Conservation (phyloP, 345 rosid species). For the Camelina laxa region DNA sequence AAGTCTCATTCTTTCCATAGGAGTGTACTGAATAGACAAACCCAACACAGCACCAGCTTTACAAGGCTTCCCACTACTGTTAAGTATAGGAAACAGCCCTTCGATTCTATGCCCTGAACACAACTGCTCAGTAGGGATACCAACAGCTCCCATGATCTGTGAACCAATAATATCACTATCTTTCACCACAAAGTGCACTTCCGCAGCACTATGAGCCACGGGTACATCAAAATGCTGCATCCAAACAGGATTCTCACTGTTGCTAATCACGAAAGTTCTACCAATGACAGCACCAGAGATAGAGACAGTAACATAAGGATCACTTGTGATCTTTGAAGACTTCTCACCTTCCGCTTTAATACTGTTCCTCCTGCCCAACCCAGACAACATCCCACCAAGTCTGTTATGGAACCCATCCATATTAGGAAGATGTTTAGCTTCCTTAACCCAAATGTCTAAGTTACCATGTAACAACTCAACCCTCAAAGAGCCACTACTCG, state of each 20-base stretch:
- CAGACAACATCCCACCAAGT: slow-evolving; percentile 66
- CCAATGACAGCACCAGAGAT: slow-evolving; percentile 76
- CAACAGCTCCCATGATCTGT: slow-evolving; percentile 78
- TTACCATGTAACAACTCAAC: slow-evolving; percentile 75
- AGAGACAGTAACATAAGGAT: slow-evolving; percentile 84
- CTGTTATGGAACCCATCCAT: slow-evolving; percentile 80
- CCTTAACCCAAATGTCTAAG: slow-evolving; percentile 82
- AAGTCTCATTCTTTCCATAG: slow-evolving; percentile 55
- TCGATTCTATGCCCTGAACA: slow-evolving; percentile 57
- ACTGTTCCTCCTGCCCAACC: slow-evolving; percentile 48
- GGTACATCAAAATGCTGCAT: slow-evolving; percentile 84
- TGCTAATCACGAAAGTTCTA: slow-evolving; percentile 78
- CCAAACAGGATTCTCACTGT: slow-evolving; percentile 83
- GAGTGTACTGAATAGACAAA: slow-evolving; percentile 70
- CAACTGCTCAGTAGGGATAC: slow-evolving; percentile 69
- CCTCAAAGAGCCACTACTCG: slow-evolving; percentile 59
- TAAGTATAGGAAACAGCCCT: slow-evolving; percentile 71
- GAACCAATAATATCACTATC: slow-evolving; percentile 85
- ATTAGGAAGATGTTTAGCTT: slow-evolving; percentile 88
- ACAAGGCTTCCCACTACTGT: slow-evolving; percentile 67
- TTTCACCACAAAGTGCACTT: slow-evolving; percentile 82
- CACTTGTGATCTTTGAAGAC: slow-evolving; percentile 72
- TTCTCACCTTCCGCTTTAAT: slow-evolving; percentile 60
- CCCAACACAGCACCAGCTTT: slow-evolving; percentile 71
- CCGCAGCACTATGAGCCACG: slow-evolving; percentile 77